Conservation (phyloP, 768 basidiomycete genomes). For the Lactarius trivialis region DNA sequence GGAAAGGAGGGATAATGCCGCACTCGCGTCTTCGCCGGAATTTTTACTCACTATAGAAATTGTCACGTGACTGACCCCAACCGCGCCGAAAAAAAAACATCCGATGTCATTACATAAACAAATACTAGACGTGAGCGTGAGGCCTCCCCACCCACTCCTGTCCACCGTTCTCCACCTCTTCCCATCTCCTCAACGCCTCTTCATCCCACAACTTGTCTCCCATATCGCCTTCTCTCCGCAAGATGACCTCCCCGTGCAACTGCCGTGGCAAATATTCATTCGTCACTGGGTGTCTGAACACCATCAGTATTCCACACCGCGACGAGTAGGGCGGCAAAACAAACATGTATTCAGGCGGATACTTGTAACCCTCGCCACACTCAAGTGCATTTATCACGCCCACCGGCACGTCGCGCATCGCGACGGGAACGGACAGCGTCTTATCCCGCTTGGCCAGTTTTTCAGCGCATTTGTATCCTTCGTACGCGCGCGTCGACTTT, state of each 20-base stretch:
- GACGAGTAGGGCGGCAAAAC: constrained; percentile 13
- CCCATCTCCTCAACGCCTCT: constrained; percentile 39
- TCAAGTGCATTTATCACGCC: constrained; percentile 46
- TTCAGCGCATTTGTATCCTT: constrained; percentile 67
- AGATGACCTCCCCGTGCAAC: constrained; percentile 35
- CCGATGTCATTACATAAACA: not conserved
- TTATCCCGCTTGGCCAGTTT: constrained; percentile 48
- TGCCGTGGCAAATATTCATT: constrained; percentile 46
- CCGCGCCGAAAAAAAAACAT: not conserved
- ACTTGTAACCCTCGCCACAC: constrained; percentile 44
- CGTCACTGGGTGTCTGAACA: constrained; percentile 43
- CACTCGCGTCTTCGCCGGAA: constrained; percentile 14
- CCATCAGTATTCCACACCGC: not conserved
- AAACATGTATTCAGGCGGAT: constrained; percentile 41
- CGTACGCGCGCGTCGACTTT: constrained; percentile 75
- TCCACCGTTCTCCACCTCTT: constrained; percentile 38
- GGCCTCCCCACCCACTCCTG: constrained; percentile 32
- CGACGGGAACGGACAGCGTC: constrained; percentile 57
- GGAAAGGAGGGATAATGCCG: not conserved
- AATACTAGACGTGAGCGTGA: not conserved
- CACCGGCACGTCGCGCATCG: constrained; percentile 75
- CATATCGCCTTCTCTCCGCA: constrained; percentile 34
- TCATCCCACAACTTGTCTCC: constrained; percentile 45
- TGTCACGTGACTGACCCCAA: not conserved
- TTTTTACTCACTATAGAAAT: constrained; percentile 4